A percentile compares a stretch with the other conserved stretches of the same genome.
These are phyloP conservation scores for Entophlyctis helioformis DNA, from an alignment of 192 early-diverging fungal genomes.

Conservation along the genomic window DNA sequence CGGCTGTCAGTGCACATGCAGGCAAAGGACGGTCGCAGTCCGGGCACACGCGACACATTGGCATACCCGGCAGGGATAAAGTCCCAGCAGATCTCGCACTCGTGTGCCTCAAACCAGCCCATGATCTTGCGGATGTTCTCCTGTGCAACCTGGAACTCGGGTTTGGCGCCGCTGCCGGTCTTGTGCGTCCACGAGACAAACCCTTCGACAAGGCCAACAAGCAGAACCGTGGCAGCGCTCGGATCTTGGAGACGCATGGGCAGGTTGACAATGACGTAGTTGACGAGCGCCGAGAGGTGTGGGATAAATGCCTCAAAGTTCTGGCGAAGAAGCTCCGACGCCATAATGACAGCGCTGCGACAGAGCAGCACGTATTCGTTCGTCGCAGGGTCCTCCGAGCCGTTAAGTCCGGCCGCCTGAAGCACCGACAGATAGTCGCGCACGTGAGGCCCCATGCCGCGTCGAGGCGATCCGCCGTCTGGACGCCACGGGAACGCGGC, in stretches of 20 bases:
- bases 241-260: slow-evolving; percentile 13
- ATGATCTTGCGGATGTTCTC: slow-evolving; percentile 15
- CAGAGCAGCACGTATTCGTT: slow-evolving; percentile 15
- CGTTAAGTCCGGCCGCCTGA: slow-evolving; percentile 16
- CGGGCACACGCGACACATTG: neutral
- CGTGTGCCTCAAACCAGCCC: slow-evolving; percentile 11
- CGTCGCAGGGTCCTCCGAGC: slow-evolving; percentile 2
- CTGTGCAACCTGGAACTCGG: slow-evolving; percentile 1
- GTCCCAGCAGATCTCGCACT: slow-evolving; percentile 13
- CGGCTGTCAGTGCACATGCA: too few relatives aligned
- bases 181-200: slow-evolving; percentile 10
- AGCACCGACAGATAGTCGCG: slow-evolving; percentile 25
- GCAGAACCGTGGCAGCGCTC: slow-evolving; percentile 9
- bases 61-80: neutral
- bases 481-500: slow-evolving; percentile 22
- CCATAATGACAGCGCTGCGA: slow-evolving; percentile 14
- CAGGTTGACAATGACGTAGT: slow-evolving; percentile 27
- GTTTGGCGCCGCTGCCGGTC: neutral
- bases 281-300: slow-evolving; percentile 26
- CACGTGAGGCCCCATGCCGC: slow-evolving; percentile 8
- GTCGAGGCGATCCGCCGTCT: neutral
- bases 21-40: neutral
- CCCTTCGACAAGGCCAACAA: slow-evolving; percentile 24
- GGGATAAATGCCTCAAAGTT: slow-evolving; percentile 15
- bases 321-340: slow-evolving; percentile 25